phyloP scores from a whole-genome alignment of 352 stramenopile species.

The Globisporangium echinulatum region DNA sequence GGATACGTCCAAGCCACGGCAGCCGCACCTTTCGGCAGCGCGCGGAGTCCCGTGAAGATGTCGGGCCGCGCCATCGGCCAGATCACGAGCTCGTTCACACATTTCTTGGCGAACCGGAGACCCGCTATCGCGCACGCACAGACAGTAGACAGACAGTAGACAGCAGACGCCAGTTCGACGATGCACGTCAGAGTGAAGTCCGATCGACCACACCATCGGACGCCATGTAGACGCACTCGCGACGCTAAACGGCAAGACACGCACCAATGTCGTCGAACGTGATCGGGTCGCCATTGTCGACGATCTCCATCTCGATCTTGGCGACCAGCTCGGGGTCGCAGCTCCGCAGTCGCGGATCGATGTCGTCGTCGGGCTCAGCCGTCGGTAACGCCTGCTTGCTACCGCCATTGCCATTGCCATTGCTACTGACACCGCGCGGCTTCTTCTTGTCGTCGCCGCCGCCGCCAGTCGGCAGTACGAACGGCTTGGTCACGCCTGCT shows the following conservation, averaged over 20 bases:
- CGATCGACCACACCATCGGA: too few relatives aligned
- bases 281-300: conserved; percentile 89
- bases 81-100: conserved; percentile 97
- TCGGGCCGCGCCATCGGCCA: conserved; percentile 97
- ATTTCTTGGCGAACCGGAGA: conserved; percentile 96
- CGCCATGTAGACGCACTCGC: too few relatives aligned
- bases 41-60: conserved; percentile 95
- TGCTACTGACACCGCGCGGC: not conserved
- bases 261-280: conserved; percentile 97
- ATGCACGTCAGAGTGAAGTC: not conserved
- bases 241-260: not conserved
- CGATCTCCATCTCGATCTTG: conserved; percentile 97
- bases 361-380: conserved; percentile 60
- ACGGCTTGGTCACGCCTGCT: conserved; percentile 60
- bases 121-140: conserved; percentile 58
- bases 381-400: conserved; percentile 11
- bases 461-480: conserved; percentile 54
- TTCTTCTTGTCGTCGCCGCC: conserved; percentile 19
- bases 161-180: too few relatives aligned
- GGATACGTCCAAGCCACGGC: not conserved
- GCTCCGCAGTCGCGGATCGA: conserved; percentile 91
- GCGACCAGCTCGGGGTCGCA: conserved; percentile 94
- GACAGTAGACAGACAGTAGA: too few relatives aligned
- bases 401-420: not conserved
- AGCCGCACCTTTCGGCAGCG: conserved; percentile 78